Conservation (phyloP, 768 basidiomycete species). For the Hortiboletus flavorubellus region DNA sequence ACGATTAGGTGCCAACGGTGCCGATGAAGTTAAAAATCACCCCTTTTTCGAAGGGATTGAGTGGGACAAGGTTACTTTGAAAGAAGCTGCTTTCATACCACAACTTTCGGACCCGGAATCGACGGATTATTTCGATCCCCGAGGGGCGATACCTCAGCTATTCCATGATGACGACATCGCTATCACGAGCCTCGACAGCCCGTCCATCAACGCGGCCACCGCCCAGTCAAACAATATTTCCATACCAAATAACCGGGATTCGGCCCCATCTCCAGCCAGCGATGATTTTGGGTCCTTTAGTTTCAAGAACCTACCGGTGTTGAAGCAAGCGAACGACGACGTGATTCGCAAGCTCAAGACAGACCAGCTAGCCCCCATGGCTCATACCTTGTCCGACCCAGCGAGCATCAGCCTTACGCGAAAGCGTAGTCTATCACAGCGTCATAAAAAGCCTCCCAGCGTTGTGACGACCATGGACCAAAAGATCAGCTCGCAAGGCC, state of each 20-base stretch:
- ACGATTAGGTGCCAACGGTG: conserved; percentile 83
- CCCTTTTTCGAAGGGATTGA: conserved; percentile 88
- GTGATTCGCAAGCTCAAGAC: conserved; percentile 94
- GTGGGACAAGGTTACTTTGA: conserved; percentile 87
- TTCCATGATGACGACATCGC: conserved; percentile 88
- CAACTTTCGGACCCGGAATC: conserved; percentile 94
- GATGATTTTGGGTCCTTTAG: conserved; percentile 98
- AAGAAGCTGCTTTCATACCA: conserved; percentile 93
- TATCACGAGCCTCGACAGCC: conserved; percentile 50
- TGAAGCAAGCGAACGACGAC: conserved; percentile 99
- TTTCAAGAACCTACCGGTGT: conserved; percentile 93
- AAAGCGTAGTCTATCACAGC: conserved; percentile 77
- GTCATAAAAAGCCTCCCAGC: conserved; percentile 75
- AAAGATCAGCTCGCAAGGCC: conserved; percentile 63
- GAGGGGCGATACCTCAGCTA: conserved; percentile 85
- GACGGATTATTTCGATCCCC: conserved; percentile 98
- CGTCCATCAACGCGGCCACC: conserved; percentile 24
- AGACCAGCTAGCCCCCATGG: conserved; percentile 79
- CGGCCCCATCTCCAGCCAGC: conserved; percentile 52
- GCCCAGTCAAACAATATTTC: conserved; percentile 16
- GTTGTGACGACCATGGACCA: conserved; percentile 70
- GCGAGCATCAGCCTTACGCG: conserved; percentile 49
- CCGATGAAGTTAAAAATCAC: conserved; percentile 90
- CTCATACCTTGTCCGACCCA: conserved; percentile 70
- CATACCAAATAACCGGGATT: conserved; percentile 38